phyloP scores from a whole-genome alignment of 1,284 basidiomycete genomes.

The Cutaneotrichosporon sp. region DNA sequence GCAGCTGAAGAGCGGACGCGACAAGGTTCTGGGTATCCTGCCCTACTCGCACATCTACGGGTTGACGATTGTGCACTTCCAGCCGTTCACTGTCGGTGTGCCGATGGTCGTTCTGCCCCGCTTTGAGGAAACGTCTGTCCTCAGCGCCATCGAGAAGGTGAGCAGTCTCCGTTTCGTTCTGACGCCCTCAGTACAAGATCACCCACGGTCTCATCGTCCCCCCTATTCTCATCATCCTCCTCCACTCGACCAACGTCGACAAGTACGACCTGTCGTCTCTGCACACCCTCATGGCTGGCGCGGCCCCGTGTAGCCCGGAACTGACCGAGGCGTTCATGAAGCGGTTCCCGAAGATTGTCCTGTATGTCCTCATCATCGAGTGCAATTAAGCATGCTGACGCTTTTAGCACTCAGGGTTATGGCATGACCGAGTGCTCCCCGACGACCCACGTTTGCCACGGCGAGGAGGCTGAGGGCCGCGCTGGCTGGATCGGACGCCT shows the following conservation, averaged over 20 bases:
- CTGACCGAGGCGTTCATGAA: slow-evolving; percentile 27
- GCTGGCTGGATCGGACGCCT: slow-evolving; percentile 67
- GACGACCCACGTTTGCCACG: slow-evolving; percentile 16
- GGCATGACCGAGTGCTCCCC: slow-evolving; percentile 54
- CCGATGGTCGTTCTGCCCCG: slow-evolving; percentile 64
- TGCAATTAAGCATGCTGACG: too few species aligned
- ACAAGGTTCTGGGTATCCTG: slow-evolving; percentile 12
- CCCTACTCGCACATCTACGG: slow-evolving; percentile 21
- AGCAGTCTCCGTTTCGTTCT: slow-evolving; percentile 16
- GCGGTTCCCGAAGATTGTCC: too few species aligned
- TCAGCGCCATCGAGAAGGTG: slow-evolving; percentile 62
- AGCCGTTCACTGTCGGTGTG: slow-evolving; percentile 58
- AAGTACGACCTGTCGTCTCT: slow-evolving; percentile 60
- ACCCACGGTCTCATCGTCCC: slow-evolving; percentile 69
- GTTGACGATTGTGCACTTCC: slow-evolving; percentile 52
- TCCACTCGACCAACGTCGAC: slow-evolving; percentile 55
- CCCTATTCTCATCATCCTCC: slow-evolving; percentile 63
- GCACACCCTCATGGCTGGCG: slow-evolving; percentile 67
- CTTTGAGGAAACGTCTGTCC: slow-evolving; percentile 57
- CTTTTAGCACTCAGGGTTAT: slow-evolving; percentile 50
- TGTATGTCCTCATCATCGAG: too few species aligned
- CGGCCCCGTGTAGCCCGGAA: slow-evolving; percentile 66
- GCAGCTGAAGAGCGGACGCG: slow-evolving; percentile 7
- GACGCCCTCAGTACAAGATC: slow-evolving; percentile 56
- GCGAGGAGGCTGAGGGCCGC: slow-evolving; percentile 18